A percentile compares a stretch with the other conserved stretches of the same genome.
Conservation (phyloP, 2,329 filamentous ascomycete species). For the Fusarium coicis region DNA sequence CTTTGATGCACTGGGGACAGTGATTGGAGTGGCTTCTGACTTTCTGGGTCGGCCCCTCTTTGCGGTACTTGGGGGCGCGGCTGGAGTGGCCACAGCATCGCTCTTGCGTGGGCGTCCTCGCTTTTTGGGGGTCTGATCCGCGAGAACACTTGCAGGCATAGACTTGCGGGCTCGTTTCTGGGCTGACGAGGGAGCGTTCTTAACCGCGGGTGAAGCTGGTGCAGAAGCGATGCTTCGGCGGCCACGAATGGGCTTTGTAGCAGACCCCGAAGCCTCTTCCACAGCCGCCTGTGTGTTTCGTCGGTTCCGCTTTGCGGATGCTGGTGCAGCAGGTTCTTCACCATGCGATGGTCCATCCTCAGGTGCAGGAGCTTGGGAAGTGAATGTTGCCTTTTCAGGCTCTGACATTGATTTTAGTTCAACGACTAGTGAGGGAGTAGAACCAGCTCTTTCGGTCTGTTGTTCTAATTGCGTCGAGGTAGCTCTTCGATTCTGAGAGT, state of each 20-base stretch:
- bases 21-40: slow-evolving; percentile 22
- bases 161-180: slow-evolving; percentile 34
- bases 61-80: slow-evolving; percentile 8
- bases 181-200: slow-evolving; percentile 13
- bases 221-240: slow-evolving; percentile 26
- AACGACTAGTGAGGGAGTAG: slow-evolving; percentile 30
- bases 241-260: slow-evolving; percentile 15
- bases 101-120: slow-evolving; percentile 42
- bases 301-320: slow-evolving; percentile 21
- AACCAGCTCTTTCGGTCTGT: slow-evolving; percentile 8
- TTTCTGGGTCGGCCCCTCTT: slow-evolving; percentile 42
- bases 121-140: slow-evolving; percentile 35
- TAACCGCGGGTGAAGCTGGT: slow-evolving; percentile 24
- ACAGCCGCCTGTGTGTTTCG: slow-evolving; percentile 26
- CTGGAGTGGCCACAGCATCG: slow-evolving; percentile 31
- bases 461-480: slow-evolving; percentile 5
- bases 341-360: not conserved
- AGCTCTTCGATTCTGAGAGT: not conserved
- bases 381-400: slow-evolving; percentile 28
- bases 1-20: slow-evolving; percentile 13
- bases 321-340: not conserved
- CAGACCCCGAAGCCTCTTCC: slow-evolving; percentile 1
- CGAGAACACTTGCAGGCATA: slow-evolving; percentile 32
- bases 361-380: not conserved
- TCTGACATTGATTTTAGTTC: slow-evolving; percentile 25